Conservation (phyloP, 2,329 filamentous ascomycete genomes). For the Venturia nashicola region DNA sequence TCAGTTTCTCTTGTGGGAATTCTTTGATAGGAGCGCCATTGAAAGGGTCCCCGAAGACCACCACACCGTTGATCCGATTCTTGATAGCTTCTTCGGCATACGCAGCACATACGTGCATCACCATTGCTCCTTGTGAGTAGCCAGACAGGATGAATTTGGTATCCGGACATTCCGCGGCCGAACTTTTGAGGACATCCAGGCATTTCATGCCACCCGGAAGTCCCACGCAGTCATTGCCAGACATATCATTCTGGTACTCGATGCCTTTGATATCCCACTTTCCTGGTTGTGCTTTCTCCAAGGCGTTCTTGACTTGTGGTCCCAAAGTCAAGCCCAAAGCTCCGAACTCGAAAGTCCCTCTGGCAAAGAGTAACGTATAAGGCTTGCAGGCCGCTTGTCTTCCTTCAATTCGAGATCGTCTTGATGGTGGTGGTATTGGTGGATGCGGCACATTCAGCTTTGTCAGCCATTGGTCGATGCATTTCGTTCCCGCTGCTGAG, state of each 20-base stretch:
- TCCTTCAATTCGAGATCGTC: not conserved
- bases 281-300: not conserved
- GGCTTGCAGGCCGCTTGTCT: not conserved
- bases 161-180: conserved; percentile 18
- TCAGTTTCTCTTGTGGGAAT: not conserved
- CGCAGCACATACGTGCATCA: conserved; percentile 14
- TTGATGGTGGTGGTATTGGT: not conserved
- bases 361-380: not conserved
- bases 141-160: conserved; percentile 22
- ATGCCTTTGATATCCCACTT: conserved; percentile 1
- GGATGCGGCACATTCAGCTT: not conserved
- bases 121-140: conserved; percentile 22
- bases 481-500: not conserved
- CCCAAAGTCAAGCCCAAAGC: not conserved
- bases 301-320: not conserved
- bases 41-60: conserved; percentile 7
- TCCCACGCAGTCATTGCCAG: conserved; percentile 4
- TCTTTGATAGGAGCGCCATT: not conserved
- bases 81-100: conserved; percentile 7
- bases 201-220: conserved; percentile 4
- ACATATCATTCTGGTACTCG: not conserved
- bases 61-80: conserved; percentile 1
- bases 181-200: conserved; percentile 13
- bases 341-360: not conserved
- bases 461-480: not conserved